Evolutionary conservation across 1,139 yeast genomes (phyloP), one percentile per base, ranked within the genome.

Genomic region (Yarrowia galli): DNA sequence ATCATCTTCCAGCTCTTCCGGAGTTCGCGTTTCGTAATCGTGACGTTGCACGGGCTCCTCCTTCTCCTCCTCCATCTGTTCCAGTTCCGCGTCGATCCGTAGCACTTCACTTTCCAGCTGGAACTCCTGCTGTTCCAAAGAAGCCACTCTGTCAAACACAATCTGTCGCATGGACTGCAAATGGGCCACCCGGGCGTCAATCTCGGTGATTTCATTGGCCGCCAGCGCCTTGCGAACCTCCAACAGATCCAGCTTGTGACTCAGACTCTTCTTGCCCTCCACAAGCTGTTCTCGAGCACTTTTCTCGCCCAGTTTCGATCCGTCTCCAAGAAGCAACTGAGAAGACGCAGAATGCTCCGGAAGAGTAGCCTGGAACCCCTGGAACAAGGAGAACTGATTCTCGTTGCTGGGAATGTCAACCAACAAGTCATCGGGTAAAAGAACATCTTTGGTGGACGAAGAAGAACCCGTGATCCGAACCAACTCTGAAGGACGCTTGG

Each of bases 141-240:
- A 79, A 1, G 88, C 87, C 58, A 89, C 84, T 70, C 85, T 79
- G 70, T 86, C 85, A 71, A 87, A 84, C 35, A 87, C 84, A 25
- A 81, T 73, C 68, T 82, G 79, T 67, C 92, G 80, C 78, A 83
- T 79, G 18, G 78, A 72, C 68, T 84, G 83, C 61, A 89, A 74
- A 71, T 81, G 82, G 61, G 82, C 80, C 56, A 89, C 83, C 71
- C 87, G 83, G 56, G 75, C 75, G 74, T 89, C 92, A 53, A 89
- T 80, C 69, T 87, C 92, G 65, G 79, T 77, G 64, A 89, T 85
- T 72, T 89, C 92, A 71, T 81, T 82, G 0, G 89, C 82, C 0
- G 90, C 87, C 43, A 88, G 76, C 35, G 87, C 87, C 75, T 89
- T 88, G 67, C 89, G 83, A 38, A 89, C 82, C 70, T 86, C 89